Conservation (phyloP, 2,329 filamentous ascomycete genomes). For the Neofusicoccum parvum region DNA sequence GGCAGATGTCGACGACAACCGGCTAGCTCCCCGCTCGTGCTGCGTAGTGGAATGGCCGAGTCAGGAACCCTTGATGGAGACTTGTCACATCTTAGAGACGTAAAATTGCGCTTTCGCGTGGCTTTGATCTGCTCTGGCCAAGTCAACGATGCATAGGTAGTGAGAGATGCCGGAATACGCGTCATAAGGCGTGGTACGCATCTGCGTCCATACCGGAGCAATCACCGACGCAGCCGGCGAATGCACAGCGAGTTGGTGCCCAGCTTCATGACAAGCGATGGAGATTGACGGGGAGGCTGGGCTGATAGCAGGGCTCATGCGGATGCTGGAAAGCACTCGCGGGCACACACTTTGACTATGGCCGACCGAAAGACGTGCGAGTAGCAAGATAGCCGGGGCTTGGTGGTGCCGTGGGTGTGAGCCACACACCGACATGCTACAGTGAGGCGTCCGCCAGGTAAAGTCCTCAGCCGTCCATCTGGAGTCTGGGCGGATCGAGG, state of each 20-base stretch:
- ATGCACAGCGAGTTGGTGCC: neutral
- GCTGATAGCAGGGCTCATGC: neutral
- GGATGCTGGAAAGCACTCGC: neutral
- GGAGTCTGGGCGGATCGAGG: neutral
- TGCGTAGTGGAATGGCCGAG: neutral
- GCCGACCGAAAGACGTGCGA: no score
- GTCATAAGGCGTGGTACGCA: neutral
- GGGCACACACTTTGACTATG: neutral
- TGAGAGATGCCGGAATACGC: neutral
- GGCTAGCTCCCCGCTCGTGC: neutral
- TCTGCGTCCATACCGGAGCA: neutral
- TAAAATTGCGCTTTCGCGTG: neutral
- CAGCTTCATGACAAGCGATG: neutral
- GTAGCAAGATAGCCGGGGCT: no score
- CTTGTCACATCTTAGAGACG: neutral
- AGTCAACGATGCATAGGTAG: neutral
- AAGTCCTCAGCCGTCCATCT: neutral
- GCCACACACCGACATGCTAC: neutral
- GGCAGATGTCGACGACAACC: neutral
- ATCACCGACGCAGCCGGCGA: neutral
- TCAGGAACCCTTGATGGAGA: neutral
- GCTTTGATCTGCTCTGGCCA: neutral
- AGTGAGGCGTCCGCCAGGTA: neutral
- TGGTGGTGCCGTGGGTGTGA: neutral
- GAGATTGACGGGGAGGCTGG: slow-evolving; percentile 8